phyloP scores from a whole-genome alignment of 1,284 basidiomycete species.

The Heterobasidion parviporum region DNA sequence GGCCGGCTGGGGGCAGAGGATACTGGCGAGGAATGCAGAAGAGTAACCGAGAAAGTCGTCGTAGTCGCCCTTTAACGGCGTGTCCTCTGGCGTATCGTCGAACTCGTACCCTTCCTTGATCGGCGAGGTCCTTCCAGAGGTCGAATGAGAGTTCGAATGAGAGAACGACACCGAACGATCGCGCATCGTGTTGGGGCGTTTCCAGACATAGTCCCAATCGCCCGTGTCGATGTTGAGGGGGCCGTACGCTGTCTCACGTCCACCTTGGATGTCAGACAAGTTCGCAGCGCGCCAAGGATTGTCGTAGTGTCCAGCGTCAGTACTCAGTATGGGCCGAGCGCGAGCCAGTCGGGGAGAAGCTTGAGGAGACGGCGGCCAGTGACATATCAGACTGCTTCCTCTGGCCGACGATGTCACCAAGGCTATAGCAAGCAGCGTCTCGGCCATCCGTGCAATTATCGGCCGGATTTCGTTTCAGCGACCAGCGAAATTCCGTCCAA shows the following conservation, averaged over 20 bases:
- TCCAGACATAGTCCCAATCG: constrained; percentile 46
- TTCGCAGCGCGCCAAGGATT: constrained; percentile 66
- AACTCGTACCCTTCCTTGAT: constrained; percentile 27
- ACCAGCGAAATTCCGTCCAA: too few species aligned
- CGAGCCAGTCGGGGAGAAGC: constrained; percentile 53
- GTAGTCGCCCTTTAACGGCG: constrained; percentile 38
- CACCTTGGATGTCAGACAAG: constrained; percentile 22
- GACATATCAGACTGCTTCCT: constrained; percentile 62
- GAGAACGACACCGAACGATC: constrained; percentile 36
- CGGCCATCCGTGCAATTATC: constrained; percentile 39
- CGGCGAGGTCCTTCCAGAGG: constrained; percentile 37
- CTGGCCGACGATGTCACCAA: constrained; percentile 72
- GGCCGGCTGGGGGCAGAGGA: constrained; percentile 72
- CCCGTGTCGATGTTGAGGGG: constrained; percentile 22
- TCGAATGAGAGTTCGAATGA: constrained; percentile 25
- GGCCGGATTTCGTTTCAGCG: too few species aligned
- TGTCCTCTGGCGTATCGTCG: constrained; percentile 14
- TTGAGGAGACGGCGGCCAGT: constrained; percentile 63
- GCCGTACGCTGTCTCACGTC: constrained; percentile 13
- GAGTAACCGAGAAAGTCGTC: constrained; percentile 75
- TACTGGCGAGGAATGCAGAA: constrained; percentile 71
- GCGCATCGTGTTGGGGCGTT: constrained; percentile 31
- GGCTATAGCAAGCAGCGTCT: constrained; percentile 64
- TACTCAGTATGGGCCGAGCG: constrained; percentile 40
- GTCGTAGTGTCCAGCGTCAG: constrained; percentile 45